Conservation (phyloP, 495 filamentous ascomycete species). For the Penicillium crystallinum region DNA sequence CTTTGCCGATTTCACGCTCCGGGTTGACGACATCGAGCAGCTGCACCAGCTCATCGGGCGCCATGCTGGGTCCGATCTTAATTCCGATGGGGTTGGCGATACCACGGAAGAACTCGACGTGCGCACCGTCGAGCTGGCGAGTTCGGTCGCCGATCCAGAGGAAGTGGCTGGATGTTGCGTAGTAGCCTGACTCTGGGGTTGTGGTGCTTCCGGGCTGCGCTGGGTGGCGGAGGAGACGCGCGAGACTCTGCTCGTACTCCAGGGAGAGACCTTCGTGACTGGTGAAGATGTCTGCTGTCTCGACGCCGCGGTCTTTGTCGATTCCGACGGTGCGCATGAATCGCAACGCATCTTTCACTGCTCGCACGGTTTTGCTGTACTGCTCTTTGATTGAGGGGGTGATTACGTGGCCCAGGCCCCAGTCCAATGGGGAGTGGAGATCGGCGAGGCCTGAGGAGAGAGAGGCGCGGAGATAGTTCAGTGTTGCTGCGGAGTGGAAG, state of each 20-base stretch:
- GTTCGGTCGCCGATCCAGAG: conserved; percentile 98
- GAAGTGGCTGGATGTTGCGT: conserved; percentile 93
- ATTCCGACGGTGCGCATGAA: conserved; percentile 97
- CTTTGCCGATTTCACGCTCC: conserved; percentile 71
- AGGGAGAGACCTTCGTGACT: conserved; percentile 92
- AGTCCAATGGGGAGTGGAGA: conserved; percentile 87
- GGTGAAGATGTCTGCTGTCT: conserved; percentile 93
- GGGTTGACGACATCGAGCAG: conserved; percentile 86
- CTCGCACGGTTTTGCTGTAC: conserved; percentile 76
- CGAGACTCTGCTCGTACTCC: conserved; percentile 88
- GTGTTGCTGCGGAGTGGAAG: conserved; percentile 87
- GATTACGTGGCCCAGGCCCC: conserved; percentile 89
- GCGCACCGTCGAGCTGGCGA: conserved; percentile 82
- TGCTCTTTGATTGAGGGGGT: conserved; percentile 75
- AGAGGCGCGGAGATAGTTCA: conserved; percentile 85
- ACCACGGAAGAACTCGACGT: conserved; percentile 96
- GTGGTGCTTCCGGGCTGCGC: conserved; percentile 7
- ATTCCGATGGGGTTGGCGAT: conserved; percentile 93
- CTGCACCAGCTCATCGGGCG: conserved; percentile 61
- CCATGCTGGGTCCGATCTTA: conserved; percentile 87
- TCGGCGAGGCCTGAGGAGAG: conserved; percentile 87
- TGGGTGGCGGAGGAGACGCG: conserved; percentile 63
- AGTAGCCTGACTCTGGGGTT: conserved; percentile 47
- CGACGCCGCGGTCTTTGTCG: conserved; percentile 73
- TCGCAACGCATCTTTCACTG: conserved; percentile 82